phyloP scores from a whole-genome alignment of 169 alveolate species.

The Eimeria praecox region DNA sequence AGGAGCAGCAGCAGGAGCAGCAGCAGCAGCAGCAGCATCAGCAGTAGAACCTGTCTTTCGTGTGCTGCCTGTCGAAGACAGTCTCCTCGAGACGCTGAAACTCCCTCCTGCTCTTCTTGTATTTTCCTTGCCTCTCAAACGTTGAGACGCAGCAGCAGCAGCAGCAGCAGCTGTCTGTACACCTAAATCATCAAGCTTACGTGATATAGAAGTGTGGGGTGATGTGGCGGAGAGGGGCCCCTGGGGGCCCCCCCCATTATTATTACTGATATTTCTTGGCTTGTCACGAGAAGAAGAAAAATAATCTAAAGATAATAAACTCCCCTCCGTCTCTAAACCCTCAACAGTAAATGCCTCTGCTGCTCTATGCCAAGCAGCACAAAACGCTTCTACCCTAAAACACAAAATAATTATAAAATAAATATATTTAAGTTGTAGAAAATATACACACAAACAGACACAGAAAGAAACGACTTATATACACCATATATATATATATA shows the following conservation, averaged over 20 bases:
- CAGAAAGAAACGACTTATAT: too few species aligned
- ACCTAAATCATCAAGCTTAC: neutral
- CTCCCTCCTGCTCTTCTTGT: neutral
- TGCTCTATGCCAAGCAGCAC: neutral
- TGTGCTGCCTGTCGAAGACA: neutral
- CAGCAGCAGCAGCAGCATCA: neutral
- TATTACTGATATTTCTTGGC: neutral
- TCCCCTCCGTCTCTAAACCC: neutral
- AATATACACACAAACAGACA: too few species aligned
- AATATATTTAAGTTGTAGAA: too few species aligned
- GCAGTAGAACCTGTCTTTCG: neutral
- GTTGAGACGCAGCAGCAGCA: neutral
- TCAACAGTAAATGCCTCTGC: conserved; percentile 8
- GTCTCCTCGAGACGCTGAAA: neutral
- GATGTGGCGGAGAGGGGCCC: conserved; percentile 13
- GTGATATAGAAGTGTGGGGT: neutral
- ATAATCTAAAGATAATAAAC: neutral
- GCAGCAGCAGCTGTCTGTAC: neutral
- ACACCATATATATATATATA: too few species aligned
- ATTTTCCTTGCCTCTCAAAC: neutral
- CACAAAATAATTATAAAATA: too few species aligned
- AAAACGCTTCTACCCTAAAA: neutral
- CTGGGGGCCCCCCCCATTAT: neutral
- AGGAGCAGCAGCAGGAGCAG: conserved; percentile 1
- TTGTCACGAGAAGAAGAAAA: neutral